Percentiles rank a stretch among this genome's conserved stretches.
phyloP scores from a whole-genome alignment of 176 grass and related monocot species.

The Aegilops tauschii region DNA sequence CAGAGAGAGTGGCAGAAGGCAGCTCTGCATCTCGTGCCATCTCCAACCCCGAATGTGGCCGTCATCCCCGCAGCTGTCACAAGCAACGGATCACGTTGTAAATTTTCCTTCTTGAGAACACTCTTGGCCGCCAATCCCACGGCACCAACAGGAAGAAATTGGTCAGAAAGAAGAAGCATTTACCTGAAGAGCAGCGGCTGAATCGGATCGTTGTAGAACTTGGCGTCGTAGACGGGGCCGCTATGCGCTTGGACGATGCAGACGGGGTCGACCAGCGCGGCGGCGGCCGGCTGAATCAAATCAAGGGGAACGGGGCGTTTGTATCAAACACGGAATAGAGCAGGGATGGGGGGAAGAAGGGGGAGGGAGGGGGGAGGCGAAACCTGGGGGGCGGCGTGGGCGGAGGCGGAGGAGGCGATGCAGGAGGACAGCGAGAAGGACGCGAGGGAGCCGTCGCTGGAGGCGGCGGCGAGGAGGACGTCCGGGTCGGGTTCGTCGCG shows the following conservation, averaged over 20 bases:
- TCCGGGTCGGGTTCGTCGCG: constrained; percentile 41
- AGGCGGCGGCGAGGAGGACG: constrained; percentile 60
- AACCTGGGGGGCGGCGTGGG: background rate
- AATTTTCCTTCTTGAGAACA: background rate
- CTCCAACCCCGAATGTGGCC: constrained; percentile 72
- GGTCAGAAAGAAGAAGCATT: background rate
- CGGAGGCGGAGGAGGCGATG: constrained; percentile 35
- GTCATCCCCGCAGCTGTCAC: constrained; percentile 71
- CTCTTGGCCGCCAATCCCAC: background rate
- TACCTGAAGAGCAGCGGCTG: constrained; percentile 78
- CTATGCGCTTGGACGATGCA: constrained; percentile 69
- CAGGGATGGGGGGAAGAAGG: background rate
- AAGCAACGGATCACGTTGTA: background rate
- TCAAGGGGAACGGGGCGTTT: background rate
- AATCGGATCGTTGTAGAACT: constrained; percentile 55
- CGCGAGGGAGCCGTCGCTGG: constrained; percentile 68
- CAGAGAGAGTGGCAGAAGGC: constrained; percentile 38
- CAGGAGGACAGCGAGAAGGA: constrained; percentile 69
- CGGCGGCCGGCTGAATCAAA: constrained; percentile 10
- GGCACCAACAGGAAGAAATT: background rate
- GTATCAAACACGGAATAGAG: background rate
- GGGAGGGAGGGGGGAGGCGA: background rate
- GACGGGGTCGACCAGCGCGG: constrained; percentile 40
- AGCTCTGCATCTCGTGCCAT: constrained; percentile 73
- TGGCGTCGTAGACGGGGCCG: constrained; percentile 73